Base-by-base conservation (phyloP, 208 protist genomes). In the Balamuthia mandrillaris region DNA sequence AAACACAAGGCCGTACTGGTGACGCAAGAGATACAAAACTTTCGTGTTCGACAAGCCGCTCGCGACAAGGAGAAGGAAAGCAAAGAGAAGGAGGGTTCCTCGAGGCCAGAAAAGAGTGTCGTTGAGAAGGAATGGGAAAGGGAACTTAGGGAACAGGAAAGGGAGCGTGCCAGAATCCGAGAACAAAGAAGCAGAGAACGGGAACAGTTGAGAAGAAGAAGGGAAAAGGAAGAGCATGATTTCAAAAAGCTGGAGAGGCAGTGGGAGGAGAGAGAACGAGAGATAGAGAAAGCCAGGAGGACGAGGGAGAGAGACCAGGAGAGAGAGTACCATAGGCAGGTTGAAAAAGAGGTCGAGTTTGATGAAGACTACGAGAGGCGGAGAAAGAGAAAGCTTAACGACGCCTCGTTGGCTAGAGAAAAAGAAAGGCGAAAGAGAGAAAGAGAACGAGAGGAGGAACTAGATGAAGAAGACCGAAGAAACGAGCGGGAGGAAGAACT, bases 101-200 rank as follows among this genome's bases (percentile, higher is more conserved):
- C 14, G 58, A 10, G 14, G 10, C 35, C 35, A 6, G 58, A 66
- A 66, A 37, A 66, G 14, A 31, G 14, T 10, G 58, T 45, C 10
- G 6, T 29, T 35, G 81, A 85, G 31, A 86, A 65, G 41, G 87
- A 87, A 54, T 52, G 29, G 3, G 60, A 81, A 35, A 65, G 72
- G 68, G 87, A 89, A 27, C 37, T 31, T 16, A 52, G 82, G 68
- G 82, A 89, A 41, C 39, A 27, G 0, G 61, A 86, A 45, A 75
- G 82, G 79, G 74, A 89, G 56, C 58, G 74, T 35, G 87, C 86
- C 18, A 86, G 37, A 37, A 74, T 85, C 0, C 49, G 74, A 35
- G 81, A 87, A 9, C 58, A 31, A 47, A 63, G 86, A 18, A 49
- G 54, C n/a, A 24, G 37, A 0, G 37, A 58, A 24, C 58, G 66